Conservation (phyloP, 495 filamentous ascomycete genomes). For the Immersiella caudata region DNA sequence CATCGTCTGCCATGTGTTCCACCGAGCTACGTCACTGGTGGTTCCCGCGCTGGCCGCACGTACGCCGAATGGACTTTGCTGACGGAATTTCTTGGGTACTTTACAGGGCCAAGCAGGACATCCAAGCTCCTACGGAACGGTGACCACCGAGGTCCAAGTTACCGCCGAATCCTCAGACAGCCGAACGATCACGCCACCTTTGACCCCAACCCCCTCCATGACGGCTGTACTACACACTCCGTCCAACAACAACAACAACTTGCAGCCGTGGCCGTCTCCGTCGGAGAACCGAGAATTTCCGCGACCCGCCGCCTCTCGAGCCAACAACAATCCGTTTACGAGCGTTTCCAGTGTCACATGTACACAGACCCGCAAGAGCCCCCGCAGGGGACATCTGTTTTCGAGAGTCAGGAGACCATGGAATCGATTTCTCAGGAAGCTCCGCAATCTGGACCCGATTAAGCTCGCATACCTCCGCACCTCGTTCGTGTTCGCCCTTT, state of each 20-base stretch:
- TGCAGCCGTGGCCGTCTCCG: slow-evolving; percentile 23
- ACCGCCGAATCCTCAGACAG: slow-evolving; percentile 32
- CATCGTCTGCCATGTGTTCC: slow-evolving; percentile 13
- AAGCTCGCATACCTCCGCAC: slow-evolving; percentile 79
- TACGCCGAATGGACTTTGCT: neutral
- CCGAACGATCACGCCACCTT: slow-evolving; percentile 20
- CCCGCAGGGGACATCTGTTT: neutral
- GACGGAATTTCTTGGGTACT: slow-evolving; percentile 3
- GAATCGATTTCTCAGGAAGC: slow-evolving; percentile 29
- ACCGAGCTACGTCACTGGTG: slow-evolving; percentile 10
- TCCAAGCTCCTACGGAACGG: slow-evolving; percentile 35
- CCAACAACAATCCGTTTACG: slow-evolving; percentile 23
- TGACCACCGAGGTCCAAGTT: slow-evolving; percentile 43
- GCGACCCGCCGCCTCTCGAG: slow-evolving; percentile 6
- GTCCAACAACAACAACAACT: slow-evolving; percentile 16
- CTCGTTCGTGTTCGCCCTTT: slow-evolving; percentile 78
- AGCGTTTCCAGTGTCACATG: slow-evolving; percentile 32
- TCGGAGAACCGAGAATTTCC: slow-evolving; percentile 1
- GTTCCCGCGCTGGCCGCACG: slow-evolving; percentile 4
- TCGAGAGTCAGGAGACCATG: slow-evolving; percentile 27
- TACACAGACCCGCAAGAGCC: neutral
- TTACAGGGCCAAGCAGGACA: slow-evolving; percentile 15
- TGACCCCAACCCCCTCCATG: slow-evolving; percentile 24
- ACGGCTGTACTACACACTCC: slow-evolving; percentile 24
- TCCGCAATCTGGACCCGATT: slow-evolving; percentile 57